Percentiles rank a stretch among this genome's conserved stretches.
These are phyloP conservation scores for Histomonas meleagridis DNA, from an alignment of 208 protist species.

Conservation along the genomic window DNA sequence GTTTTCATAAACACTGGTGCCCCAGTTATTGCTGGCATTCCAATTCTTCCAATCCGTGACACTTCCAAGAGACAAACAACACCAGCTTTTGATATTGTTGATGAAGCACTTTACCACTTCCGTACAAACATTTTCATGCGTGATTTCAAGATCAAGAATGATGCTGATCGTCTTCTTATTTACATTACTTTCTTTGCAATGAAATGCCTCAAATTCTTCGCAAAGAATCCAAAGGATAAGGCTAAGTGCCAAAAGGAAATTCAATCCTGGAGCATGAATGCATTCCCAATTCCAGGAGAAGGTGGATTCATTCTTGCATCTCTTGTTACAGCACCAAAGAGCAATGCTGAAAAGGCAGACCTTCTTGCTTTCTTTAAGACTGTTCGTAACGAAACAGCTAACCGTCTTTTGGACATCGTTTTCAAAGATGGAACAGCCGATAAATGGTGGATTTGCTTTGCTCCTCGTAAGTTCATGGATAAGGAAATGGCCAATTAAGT, in stretches of 20 bases:
- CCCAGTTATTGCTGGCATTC: neutral
- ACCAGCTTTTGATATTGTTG: constrained; percentile 21
- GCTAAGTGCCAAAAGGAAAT: neutral
- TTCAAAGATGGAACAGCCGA: neutral
- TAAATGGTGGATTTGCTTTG: constrained; percentile 31
- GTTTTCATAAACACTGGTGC: neutral
- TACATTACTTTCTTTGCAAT: constrained; percentile 9
- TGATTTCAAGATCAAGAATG: neutral
- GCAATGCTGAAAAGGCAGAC: neutral
- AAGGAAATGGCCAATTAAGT: constrained; percentile 35
- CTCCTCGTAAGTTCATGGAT: neutral
- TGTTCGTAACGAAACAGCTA: neutral
- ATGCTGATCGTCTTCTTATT: constrained; percentile 10
- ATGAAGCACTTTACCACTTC: neutral
- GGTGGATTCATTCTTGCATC: neutral
- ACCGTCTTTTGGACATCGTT: neutral
- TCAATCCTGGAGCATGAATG: neutral
- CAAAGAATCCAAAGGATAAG: neutral
- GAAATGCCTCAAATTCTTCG: constrained; percentile 19
- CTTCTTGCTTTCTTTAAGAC: neutral
- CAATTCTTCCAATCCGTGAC: neutral
- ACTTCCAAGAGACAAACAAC: neutral
- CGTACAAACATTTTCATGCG: constrained; percentile 34
- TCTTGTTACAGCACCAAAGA: neutral
- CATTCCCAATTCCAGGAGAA: constrained; percentile 28